Evolutionary conservation across 2,329 filamentous ascomycete species (phyloP), one percentile per base, ranked within the genome.

Genomic region (Ceratocystis papillata): DNA sequence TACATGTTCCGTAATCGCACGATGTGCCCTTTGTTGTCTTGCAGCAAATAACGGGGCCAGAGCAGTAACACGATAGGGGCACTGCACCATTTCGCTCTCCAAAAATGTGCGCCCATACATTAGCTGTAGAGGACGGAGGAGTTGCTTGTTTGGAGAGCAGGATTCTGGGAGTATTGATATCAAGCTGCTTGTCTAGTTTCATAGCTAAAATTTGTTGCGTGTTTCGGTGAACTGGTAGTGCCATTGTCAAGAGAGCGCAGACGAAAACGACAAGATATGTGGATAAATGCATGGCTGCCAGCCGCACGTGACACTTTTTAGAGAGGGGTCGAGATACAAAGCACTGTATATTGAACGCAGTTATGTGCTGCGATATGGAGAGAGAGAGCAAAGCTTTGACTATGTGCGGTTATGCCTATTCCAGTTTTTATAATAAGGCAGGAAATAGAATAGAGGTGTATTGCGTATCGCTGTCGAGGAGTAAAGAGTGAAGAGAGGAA

Each of bases 31-130:
- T 67, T 8, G 65, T 67, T 20, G 65, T 67, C 17, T 67, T 62
- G 62, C 65, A 67, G 55, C 65, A 67, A 57, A 67, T 67, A 41
- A 64, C 65, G 17, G 25, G 28, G 7, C 53, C 62, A n/a, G 41
- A 46, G 37, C 65, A 67, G 45, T 48, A 45, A 22, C 65, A 67
- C 10, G 50, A 60, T 20, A 67, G 44, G 5, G 65, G 65, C 3
- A 67, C 50, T 17, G 65, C 65, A n/a, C 65, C 65, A 50, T 67
- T 53, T 37, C 50, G 53, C 22, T 59, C 50, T n/a, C 65, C 65
- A 67, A 67, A 67, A 2, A 67, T 64, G 12, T 33, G 41, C 5
- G 25, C n/a, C 65, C 65, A 67, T 22, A 48, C 17, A 57, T 37
- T 63, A 12, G 17, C 25, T 10, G 57, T 17, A 28, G 46, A 4